Percentiles rank a stretch among this genome's conserved stretches.
Conservation (phyloP, 73 alveolate genomes). For the Uronychia binucleata region DNA sequence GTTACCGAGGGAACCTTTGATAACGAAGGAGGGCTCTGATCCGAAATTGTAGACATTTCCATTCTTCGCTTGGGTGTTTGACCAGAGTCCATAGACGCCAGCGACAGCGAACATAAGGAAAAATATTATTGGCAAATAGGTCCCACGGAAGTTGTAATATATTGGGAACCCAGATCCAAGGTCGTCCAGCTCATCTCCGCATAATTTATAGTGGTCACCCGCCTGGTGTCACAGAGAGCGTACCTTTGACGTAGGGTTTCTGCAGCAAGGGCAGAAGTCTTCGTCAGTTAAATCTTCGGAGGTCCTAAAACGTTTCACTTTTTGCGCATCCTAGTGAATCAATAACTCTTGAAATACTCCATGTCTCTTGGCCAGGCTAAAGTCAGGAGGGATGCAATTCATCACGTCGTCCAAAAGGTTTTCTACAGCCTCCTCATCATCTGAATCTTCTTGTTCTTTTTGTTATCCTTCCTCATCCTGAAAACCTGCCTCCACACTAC, state of each 20-base stretch:
- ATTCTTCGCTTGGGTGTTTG: neutral
- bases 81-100: neutral
- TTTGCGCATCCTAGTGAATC: neutral
- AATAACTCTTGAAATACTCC: neutral
- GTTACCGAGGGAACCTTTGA: constrained; percentile 23
- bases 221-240: neutral
- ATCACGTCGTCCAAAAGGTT: neutral
- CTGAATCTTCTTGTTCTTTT: too few relatives aligned
- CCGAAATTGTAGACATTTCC: constrained; percentile 20
- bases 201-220: constrained; percentile 4
- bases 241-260: constrained; percentile 14
- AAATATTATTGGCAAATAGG: neutral
- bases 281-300: neutral
- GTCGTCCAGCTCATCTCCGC: constrained; percentile 22
- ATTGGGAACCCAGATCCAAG: constrained; percentile 48
- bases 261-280: constrained; percentile 26
- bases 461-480: too few relatives aligned
- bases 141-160: constrained; percentile 10
- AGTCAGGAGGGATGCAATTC: constrained; percentile 6
- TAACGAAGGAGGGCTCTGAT: constrained; percentile 6
- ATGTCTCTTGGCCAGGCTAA: neutral
- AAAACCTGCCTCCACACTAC: too few relatives aligned
- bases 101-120: neutral
- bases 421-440: neutral
- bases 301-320: neutral